A percentile compares a stretch with the other conserved stretches of the same genome.
phyloP scores from a whole-genome alignment of 257 asterid species.

The Nicotiana otophora region DNA sequence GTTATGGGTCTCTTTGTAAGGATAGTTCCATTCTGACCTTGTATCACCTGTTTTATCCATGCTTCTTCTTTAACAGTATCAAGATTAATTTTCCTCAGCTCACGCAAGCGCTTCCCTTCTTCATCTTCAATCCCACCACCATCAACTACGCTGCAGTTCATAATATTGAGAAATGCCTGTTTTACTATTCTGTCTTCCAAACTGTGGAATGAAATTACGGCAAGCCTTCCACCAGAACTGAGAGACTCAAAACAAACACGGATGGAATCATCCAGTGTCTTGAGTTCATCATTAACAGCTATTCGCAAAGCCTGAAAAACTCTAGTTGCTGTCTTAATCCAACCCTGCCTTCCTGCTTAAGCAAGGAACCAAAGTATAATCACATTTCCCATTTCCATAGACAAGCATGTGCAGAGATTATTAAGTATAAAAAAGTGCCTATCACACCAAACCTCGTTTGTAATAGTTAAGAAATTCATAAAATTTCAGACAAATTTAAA shows the following conservation, averaged over 20 bases:
- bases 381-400: neutral
- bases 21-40: conserved; percentile 47
- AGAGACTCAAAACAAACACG: conserved; percentile 54
- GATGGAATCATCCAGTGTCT: conserved; percentile 64
- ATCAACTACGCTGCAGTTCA: conserved; percentile 30
- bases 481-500: neutral
- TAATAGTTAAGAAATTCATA: neutral
- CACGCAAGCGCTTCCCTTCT: conserved; percentile 11
- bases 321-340: conserved; percentile 96
- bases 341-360: conserved; percentile 94
- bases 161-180: conserved; percentile 70
- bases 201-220: conserved; percentile 88
- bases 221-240: conserved; percentile 85
- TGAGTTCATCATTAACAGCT: conserved; percentile 95
- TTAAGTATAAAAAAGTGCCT: neutral
- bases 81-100: neutral
- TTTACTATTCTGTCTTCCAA: conserved; percentile 94
- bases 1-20: conserved; percentile 91
- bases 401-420: neutral
- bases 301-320: conserved; percentile 91
- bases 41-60: conserved; percentile 73
- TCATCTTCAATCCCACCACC: conserved; percentile 13
- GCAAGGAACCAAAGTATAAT: neutral
- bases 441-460: neutral
- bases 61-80: conserved; percentile 38